These are phyloP conservation scores for Trichoderma koningii DNA, from an alignment of 2,329 filamentous ascomycete genomes.

Conservation along the genomic window DNA sequence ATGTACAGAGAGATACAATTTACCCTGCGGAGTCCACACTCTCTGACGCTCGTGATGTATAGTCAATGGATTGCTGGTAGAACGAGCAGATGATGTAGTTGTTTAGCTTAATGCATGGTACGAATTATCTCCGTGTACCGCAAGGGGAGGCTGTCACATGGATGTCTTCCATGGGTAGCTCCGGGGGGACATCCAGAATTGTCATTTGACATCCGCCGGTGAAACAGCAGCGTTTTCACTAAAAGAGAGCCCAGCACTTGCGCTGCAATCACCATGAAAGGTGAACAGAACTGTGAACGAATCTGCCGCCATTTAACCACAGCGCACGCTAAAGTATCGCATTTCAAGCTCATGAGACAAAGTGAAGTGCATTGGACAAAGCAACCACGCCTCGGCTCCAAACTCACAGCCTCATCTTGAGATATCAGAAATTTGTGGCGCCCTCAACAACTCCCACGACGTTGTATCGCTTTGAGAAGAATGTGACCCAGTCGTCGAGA, in stretches of 20 bases:
- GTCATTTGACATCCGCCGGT: no score
- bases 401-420: neutral
- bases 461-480: constrained; percentile 97
- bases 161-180: neutral
- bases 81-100: neutral
- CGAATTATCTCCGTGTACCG: neutral
- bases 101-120: neutral
- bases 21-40: no score
- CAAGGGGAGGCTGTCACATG: neutral
- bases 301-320: neutral
- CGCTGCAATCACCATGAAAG: neutral
- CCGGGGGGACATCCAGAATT: no score
- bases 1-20: no score
- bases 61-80: neutral
- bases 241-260: neutral
- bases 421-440: constrained; percentile 57
- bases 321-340: neutral
- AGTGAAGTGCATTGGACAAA: neutral
- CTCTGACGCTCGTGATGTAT: neutral
- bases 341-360: neutral
- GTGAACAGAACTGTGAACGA: neutral
- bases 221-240: neutral
- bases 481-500: constrained; percentile 90
- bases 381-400: neutral
- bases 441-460: constrained; percentile 70